Conservation (phyloP, 352 stramenopile species). For the Globisporangium radiosum region DNA sequence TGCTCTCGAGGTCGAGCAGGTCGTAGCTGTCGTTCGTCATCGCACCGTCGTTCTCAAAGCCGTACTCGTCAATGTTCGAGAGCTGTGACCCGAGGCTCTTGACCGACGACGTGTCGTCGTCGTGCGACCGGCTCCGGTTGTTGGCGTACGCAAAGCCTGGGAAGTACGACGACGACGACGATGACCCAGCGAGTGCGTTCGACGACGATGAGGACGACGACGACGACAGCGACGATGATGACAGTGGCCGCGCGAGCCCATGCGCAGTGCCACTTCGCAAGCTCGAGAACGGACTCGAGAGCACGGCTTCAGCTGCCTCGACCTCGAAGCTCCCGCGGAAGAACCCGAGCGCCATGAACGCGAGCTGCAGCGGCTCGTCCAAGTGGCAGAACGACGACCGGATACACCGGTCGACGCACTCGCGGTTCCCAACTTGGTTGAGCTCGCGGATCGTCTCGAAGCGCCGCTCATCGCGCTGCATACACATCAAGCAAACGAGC, state of each 20-base stretch:
- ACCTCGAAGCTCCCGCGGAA: conserved; percentile 76
- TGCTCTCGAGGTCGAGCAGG: conserved; percentile 64
- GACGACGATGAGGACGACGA: conserved; percentile 23
- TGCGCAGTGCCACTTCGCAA: conserved; percentile 7
- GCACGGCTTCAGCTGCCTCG: conserved; percentile 55
- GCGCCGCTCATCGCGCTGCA: conserved; percentile 48
- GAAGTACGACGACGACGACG: conserved; percentile 31
- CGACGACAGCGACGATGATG: conserved; percentile 11
- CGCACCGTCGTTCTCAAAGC: conserved; percentile 71
- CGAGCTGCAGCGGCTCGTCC: conserved; percentile 56
- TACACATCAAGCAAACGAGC: background rate
- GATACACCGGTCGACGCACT: conserved; percentile 76
- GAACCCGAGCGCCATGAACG: conserved; percentile 80
- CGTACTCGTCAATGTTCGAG: conserved; percentile 60
- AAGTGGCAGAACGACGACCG: conserved; percentile 78
- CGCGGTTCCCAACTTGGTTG: conserved; percentile 68
- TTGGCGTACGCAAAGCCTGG: conserved; percentile 48
- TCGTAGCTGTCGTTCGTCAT: conserved; percentile 78
- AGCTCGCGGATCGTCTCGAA: conserved; percentile 74
- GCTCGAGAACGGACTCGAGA: conserved; percentile 39
- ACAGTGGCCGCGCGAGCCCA: background rate
- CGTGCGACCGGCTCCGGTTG: conserved; percentile 15
- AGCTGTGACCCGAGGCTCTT: conserved; percentile 61
- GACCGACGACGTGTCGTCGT: conserved; percentile 50
- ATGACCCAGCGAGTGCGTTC: conserved; percentile 3